Conservation (phyloP, 2,329 filamentous ascomycete genomes). For the Grosmannia clavigera region DNA sequence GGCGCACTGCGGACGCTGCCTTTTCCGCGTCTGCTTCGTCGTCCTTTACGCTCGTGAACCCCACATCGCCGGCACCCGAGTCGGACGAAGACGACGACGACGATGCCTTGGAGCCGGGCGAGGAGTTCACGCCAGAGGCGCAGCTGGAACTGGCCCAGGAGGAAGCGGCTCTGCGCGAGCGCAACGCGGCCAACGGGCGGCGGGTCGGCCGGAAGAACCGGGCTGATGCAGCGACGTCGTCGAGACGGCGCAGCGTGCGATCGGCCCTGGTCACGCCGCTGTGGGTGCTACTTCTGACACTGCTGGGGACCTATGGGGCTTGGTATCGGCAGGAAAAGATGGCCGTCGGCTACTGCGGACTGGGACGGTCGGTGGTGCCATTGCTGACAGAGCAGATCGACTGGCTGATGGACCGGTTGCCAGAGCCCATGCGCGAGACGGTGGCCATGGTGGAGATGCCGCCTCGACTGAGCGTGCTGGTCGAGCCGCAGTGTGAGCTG, state of each 20-base stretch:
- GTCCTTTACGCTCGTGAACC: background rate
- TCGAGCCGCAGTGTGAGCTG: conserved; percentile 73
- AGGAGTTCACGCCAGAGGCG: conserved; percentile 91
- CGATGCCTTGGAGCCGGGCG: conserved; percentile 51
- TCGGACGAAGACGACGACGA: background rate
- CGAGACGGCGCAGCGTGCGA: conserved; percentile 25
- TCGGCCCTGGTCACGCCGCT: conserved; percentile 48
- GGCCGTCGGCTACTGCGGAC: conserved; percentile 88
- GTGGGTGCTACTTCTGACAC: conserved; percentile 55
- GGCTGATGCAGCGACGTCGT: conserved; percentile 13
- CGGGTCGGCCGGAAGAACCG: conserved; percentile 3
- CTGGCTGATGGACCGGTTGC: conserved; percentile 24
- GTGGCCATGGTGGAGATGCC: conserved; percentile 37
- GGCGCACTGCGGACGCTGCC: conserved; percentile 25
- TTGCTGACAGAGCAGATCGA: conserved; percentile 26
- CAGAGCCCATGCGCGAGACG: conserved; percentile 25
- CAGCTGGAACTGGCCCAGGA: conserved; percentile 69
- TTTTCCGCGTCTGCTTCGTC: background rate
- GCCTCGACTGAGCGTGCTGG: conserved; percentile 54
- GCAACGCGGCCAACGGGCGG: conserved; percentile 24
- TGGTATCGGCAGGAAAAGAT: conserved; percentile 94
- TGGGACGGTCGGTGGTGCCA: conserved; percentile 51
- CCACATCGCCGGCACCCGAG: background rate
- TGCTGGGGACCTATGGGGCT: conserved; percentile 59
- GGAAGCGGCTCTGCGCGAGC: conserved; percentile 40